Conservation (phyloP, 257 asterid species). For the Verbena officinalis region DNA sequence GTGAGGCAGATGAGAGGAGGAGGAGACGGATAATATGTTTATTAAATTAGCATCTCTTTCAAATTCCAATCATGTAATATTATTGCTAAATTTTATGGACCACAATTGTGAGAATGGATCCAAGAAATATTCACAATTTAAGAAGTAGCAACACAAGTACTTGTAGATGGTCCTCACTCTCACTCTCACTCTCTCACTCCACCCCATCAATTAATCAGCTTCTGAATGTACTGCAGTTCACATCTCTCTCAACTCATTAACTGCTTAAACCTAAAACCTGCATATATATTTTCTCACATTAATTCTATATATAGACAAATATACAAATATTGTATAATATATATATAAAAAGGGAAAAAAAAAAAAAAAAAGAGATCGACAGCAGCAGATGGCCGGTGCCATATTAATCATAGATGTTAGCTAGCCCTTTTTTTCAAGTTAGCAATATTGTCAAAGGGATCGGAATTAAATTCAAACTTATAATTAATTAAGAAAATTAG, state of each 20-base stretch:
- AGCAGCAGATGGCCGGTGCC: constrained; percentile 16
- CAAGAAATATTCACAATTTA: constrained; percentile 21
- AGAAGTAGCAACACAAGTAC: constrained; percentile 30
- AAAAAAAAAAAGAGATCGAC: background rate
- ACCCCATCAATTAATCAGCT: background rate
- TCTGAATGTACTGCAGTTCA: too few species aligned
- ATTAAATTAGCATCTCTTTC: constrained; percentile 27
- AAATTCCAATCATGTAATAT: constrained; percentile 34
- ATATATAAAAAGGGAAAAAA: too few species aligned
- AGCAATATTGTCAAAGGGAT: too few species aligned
- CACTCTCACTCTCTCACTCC: too few species aligned
- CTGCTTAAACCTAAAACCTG: background rate
- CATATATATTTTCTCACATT: constrained; percentile 5
- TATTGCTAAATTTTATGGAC: constrained; percentile 37
- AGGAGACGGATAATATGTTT: constrained; percentile 20
- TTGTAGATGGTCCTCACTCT: constrained; percentile 44
- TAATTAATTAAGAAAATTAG: too few species aligned
- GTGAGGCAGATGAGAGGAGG: constrained; percentile 24
- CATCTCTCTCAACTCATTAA: constrained; percentile 26
- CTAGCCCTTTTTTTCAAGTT: background rate
- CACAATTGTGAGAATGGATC: constrained; percentile 41
- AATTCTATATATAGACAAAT: background rate
- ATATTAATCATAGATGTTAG: too few species aligned
- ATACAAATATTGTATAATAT: too few species aligned
- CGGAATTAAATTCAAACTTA: too few species aligned